These are phyloP conservation scores for Ophiostoma perfectum DNA, from an alignment of 2,329 filamentous ascomycete genomes.

Conservation along the genomic window DNA sequence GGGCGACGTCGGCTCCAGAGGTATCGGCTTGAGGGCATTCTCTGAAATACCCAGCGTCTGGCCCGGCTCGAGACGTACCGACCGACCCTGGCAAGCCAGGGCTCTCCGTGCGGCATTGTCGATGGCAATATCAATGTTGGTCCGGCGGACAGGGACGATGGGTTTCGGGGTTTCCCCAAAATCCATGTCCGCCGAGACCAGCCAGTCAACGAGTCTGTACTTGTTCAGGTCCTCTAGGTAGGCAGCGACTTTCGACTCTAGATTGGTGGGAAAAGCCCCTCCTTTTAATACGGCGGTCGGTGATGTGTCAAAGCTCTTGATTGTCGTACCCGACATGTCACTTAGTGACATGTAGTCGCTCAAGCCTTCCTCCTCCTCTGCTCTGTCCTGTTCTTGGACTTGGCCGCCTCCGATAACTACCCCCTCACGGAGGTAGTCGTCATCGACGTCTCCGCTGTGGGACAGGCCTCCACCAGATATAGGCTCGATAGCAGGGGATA, in stretches of 20 bases:
- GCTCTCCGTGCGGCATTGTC: not conserved
- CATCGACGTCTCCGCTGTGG: not conserved
- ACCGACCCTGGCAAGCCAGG: not conserved
- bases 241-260: no score
- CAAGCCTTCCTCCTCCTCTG: not conserved
- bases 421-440: not conserved
- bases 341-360: not conserved
- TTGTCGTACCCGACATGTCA: not conserved
- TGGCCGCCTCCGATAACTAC: not conserved
- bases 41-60: not conserved
- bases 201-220: not conserved
- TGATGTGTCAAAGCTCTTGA: not conserved
- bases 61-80: not conserved
- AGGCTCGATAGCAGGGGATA: not conserved
- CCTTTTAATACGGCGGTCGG: not conserved
- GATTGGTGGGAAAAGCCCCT: no score
- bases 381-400: not conserved
- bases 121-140: not conserved
- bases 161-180: not conserved
- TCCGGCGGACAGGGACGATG: not conserved
- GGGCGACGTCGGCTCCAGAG: constrained; percentile 1
- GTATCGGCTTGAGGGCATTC: not conserved
- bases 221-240: not conserved
- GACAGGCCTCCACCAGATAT: not conserved
- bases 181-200: not conserved